A percentile compares a stretch with the other conserved stretches of the same genome.
phyloP scores from a whole-genome alignment of 2,329 filamentous ascomycete species.

The Alternaria viburni region DNA sequence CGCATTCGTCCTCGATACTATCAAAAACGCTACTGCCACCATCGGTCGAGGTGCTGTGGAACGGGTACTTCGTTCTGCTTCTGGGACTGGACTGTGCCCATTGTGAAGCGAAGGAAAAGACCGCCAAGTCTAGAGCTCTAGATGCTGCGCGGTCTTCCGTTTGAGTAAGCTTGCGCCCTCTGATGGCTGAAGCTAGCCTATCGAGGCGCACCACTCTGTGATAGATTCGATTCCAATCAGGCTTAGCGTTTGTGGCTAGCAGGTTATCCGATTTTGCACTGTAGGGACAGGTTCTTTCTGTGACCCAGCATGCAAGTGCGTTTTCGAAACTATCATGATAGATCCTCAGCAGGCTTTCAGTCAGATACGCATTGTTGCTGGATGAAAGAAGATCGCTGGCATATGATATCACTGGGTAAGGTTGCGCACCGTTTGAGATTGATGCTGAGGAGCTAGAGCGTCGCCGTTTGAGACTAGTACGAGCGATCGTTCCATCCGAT shows the following conservation, averaged over 20 bases:
- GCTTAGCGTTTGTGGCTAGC: slow-evolving; percentile 45
- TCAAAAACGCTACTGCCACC: slow-evolving; percentile 15
- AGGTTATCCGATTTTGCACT: slow-evolving; percentile 38
- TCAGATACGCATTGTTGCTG: slow-evolving; percentile 50
- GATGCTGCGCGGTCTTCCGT: slow-evolving; percentile 54
- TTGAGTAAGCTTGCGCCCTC: slow-evolving; percentile 51
- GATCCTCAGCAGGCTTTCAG: slow-evolving; percentile 55
- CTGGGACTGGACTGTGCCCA: slow-evolving; percentile 49
- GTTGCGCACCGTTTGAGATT: slow-evolving; percentile 24
- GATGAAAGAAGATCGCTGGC: slow-evolving; percentile 40
- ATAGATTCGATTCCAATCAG: slow-evolving; percentile 60
- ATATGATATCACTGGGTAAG: slow-evolving; percentile 27
- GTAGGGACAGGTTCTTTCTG: slow-evolving; percentile 61
- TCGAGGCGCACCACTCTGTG: slow-evolving; percentile 58
- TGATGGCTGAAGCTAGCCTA: slow-evolving; percentile 49
- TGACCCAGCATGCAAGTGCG: slow-evolving; percentile 61
- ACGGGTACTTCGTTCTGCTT: slow-evolving; percentile 39
- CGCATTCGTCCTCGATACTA: not conserved
- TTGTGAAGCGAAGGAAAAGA: slow-evolving; percentile 62
- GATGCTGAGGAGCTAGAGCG: slow-evolving; percentile 30
- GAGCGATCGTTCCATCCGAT: slow-evolving; percentile 11
- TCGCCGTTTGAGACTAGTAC: slow-evolving; percentile 31
- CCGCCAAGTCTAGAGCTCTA: slow-evolving; percentile 56
- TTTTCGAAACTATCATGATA: slow-evolving; percentile 64
- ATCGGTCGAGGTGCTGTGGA: slow-evolving; percentile 19